These are phyloP conservation scores for Metrosideros polymorpha DNA, from an alignment of 441 rosid species.

Conservation along the genomic window DNA sequence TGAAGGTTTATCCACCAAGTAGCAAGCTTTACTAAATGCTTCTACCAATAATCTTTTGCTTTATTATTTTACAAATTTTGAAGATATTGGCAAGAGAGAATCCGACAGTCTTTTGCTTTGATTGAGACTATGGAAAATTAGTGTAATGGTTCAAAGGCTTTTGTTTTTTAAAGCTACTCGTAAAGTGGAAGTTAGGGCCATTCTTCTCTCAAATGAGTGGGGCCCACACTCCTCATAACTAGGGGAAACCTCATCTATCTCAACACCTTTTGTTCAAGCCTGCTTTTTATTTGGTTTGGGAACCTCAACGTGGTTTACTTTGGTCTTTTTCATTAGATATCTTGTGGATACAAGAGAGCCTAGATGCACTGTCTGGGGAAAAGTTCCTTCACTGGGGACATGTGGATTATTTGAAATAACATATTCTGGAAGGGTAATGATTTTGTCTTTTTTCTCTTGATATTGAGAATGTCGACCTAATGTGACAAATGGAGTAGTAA, in stretches of 20 bases:
- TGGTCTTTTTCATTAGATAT: too few species aligned
- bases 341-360: constrained; percentile 56
- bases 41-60: background rate
- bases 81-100: too few species aligned
- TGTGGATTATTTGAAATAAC: constrained; percentile 34
- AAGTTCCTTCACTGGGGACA: constrained; percentile 56
- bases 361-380: constrained; percentile 92
- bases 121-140: too few species aligned
- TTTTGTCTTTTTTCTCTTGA: background rate
- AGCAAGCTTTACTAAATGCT: background rate
- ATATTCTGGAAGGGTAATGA: constrained; percentile 38
- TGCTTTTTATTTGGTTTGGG: constrained; percentile 66
- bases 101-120: too few species aligned
- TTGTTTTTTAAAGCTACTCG: too few species aligned
- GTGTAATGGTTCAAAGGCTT: too few species aligned
- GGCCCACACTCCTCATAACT: constrained; percentile 7
- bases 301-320: too few species aligned
- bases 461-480: background rate
- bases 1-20: background rate
- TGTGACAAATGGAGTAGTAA: too few species aligned
- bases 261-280: constrained; percentile 81
- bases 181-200: too few species aligned
- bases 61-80: too few species aligned
- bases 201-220: too few species aligned
- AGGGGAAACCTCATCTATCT: constrained; percentile 45